These are phyloP conservation scores for Dendrobium officinale DNA, from an alignment of 106 monocot genomes.

Conservation along the genomic window DNA sequence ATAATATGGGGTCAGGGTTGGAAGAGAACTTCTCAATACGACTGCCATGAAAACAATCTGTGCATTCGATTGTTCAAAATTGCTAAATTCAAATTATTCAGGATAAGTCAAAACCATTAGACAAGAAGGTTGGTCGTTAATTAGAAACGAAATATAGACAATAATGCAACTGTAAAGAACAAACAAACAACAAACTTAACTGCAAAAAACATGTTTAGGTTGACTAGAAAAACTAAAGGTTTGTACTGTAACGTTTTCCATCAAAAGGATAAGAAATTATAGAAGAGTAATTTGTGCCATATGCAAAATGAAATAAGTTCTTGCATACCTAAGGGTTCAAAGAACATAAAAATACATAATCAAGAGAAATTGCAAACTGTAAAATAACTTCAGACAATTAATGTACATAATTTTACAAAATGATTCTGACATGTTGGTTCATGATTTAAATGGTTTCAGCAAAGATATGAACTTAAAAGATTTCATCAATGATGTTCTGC, in stretches of 20 bases:
- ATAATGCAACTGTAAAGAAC: neutral
- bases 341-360: no score
- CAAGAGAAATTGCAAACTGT: no score
- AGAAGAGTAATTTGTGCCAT: no score
- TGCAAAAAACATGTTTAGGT: neutral
- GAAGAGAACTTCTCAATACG: neutral
- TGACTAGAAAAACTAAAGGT: neutral
- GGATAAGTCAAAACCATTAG: neutral
- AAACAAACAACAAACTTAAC: neutral
- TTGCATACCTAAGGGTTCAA: no score
- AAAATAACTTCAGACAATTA: neutral
- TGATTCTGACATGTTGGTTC: neutral
- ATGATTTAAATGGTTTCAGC: neutral
- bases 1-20: neutral
- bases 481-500: neutral
- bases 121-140: neutral
- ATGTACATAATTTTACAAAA: neutral
- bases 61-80: neutral
- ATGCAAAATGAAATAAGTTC: no score
- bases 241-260: neutral
- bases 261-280: no score
- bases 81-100: neutral
- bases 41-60: neutral
- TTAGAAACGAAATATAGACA: neutral
- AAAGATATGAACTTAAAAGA: neutral